Evolutionary conservation across 257 asterid genomes (phyloP), one percentile per base, ranked within the genome.

Genomic region (Solanum commersonii): DNA sequence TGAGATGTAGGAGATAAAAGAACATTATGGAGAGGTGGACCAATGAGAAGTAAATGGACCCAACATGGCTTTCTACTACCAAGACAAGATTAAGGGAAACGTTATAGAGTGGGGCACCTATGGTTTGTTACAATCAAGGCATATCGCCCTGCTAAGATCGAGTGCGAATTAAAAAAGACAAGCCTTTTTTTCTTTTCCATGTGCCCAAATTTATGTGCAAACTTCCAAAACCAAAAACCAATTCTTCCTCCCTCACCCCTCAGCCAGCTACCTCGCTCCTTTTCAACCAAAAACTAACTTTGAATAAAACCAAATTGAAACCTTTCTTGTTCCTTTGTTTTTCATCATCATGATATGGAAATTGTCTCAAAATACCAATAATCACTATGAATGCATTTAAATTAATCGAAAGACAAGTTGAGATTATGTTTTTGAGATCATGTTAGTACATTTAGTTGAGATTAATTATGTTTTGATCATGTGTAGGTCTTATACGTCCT

Each of bases 41-140:
- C 89, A 88, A 74, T 74, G 90, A 68, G 94, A 91, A 65, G 92
- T 91, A 91, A 89, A 90, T 91, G 98, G 97, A 89, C 96, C 95
- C 95, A 87, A 56, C 56, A 90, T 95, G 97, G 91, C 89, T 93
- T 93, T 96, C 94, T 89, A 87, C 49, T 90, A 93, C 93, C 92
- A 93, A 89, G 98, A 96, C 98, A 95, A 85, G 93, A 91, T 92
- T 91, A 92, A 90, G 94, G 85, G 91, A 91, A 90, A 93, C 89
- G 94, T 76, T 81, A 84, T 91, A 91, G 89, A 81, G 91, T 92
- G 96, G 96, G 93, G 81, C 89, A 91, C 86, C 91, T 89, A 87
- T 91, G 94, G 93, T 90, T 96, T 91, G 95, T 96, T 96, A 93
- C 94, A 93, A 93, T 88, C 95, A 91, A 91, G 91, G 92, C 95